Evolutionary conservation across 768 basidiomycete genomes (phyloP).

Genomic region (Suillus clintonianus): DNA sequence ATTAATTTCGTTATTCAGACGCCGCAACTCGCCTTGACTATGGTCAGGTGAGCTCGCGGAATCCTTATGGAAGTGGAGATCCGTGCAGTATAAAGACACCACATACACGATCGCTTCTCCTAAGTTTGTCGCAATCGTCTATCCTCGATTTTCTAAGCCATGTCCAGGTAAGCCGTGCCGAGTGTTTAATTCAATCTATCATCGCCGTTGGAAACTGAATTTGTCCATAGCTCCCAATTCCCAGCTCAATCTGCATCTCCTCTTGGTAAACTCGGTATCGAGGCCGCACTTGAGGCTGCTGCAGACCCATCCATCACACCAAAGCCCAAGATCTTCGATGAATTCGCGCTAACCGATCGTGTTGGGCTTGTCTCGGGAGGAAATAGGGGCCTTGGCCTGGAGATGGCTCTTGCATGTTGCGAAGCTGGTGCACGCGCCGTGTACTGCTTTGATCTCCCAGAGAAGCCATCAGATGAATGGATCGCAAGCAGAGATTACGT

Average conservation of each 20-base stretch:
- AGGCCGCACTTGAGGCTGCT: slow-evolving; percentile 52
- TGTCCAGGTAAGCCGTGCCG: not conserved
- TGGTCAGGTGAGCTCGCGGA: not conserved
- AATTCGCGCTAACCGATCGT: slow-evolving; percentile 57
- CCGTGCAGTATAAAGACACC: not conserved
- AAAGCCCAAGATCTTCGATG: slow-evolving; percentile 56
- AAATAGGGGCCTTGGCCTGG: slow-evolving; percentile 75
- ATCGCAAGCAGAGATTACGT: slow-evolving; percentile 53
- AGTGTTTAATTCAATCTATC: not conserved
- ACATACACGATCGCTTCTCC: not conserved
- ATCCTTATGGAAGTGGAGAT: not conserved
- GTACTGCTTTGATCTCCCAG: slow-evolving; percentile 69
- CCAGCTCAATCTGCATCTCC: slow-evolving; percentile 50
- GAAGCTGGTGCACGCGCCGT: slow-evolving; percentile 73
- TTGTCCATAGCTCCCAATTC: slow-evolving; percentile 9
- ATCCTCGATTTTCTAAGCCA: not conserved
- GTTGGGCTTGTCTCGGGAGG: slow-evolving; percentile 67
- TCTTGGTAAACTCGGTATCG: slow-evolving; percentile 63
- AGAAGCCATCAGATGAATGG: slow-evolving; percentile 59
- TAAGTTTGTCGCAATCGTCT: not conserved
- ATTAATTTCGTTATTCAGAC: not conserved
- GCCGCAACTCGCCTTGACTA: not conserved
- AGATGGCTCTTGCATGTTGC: slow-evolving; percentile 74
- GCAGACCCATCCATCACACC: slow-evolving; percentile 34
- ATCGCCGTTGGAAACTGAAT: not conserved